Evolutionary conservation across 192 early-diverging fungal genomes (phyloP).

Genomic region (Rhizoclosmatium sp.): DNA sequence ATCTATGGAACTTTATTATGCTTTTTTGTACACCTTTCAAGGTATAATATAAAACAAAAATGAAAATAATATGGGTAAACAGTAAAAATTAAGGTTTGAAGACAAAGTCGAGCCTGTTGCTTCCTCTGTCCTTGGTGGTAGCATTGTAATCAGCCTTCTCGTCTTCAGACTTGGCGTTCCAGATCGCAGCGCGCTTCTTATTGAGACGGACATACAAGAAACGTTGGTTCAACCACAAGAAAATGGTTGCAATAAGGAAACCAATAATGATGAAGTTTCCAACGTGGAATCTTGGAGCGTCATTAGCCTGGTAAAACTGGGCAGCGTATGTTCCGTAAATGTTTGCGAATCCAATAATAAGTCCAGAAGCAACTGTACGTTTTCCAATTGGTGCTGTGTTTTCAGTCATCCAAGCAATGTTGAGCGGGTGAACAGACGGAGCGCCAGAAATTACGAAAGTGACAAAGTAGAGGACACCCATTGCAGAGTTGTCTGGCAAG

Average conservation of each 20-base stretch:
- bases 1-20: too few relatives aligned
- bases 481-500: not conserved
- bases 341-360: slow-evolving; percentile 18
- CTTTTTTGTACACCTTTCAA: too few relatives aligned
- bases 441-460: slow-evolving; percentile 11
- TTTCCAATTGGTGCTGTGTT: too few relatives aligned
- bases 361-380: too few relatives aligned
- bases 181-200: too few relatives aligned
- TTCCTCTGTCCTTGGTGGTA: slow-evolving; percentile 62
- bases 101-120: slow-evolving; percentile 59
- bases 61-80: too few relatives aligned
- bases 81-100: slow-evolving; percentile 14
- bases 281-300: slow-evolving; percentile 56
- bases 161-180: too few relatives aligned
- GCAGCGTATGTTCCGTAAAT: slow-evolving; percentile 32
- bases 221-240: slow-evolving; percentile 56
- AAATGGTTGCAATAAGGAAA: slow-evolving; percentile 40
- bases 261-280: slow-evolving; percentile 61
- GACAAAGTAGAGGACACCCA: slow-evolving; percentile 11
- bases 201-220: too few relatives aligned
- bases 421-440: not conserved
- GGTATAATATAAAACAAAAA: too few relatives aligned
- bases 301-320: slow-evolving; percentile 43
- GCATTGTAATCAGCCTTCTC: slow-evolving; percentile 52
- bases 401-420: too few relatives aligned